A percentile compares a stretch with the other conserved stretches of the same genome.
These are phyloP conservation scores for Naganishia randhawae DNA, from an alignment of 768 basidiomycete genomes.

Conservation along the genomic window DNA sequence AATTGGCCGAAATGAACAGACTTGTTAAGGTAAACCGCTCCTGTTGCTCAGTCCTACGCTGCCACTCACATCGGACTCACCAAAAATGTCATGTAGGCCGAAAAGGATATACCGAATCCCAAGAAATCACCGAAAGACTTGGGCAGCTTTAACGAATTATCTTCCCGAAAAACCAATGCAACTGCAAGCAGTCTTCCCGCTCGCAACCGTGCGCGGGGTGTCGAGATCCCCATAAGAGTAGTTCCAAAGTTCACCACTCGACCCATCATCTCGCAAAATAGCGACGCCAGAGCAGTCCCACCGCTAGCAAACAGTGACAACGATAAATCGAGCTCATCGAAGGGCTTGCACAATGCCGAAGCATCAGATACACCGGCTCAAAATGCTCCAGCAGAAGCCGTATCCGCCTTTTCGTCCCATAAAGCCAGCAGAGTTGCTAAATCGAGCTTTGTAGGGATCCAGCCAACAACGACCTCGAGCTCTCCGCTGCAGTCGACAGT, in stretches of 20 bases:
- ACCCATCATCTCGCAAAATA: neutral
- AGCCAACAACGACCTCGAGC: neutral
- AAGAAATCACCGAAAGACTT: conserved; percentile 4
- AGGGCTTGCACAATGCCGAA: neutral
- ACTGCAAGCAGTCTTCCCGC: neutral
- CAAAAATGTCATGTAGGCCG: neutral
- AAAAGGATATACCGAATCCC: neutral
- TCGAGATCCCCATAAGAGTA: conserved; percentile 22
- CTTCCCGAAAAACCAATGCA: neutral
- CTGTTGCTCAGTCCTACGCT: neutral
- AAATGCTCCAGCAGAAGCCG: neutral
- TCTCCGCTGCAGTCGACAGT: neutral
- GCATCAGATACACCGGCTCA: neutral
- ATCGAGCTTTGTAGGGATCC: neutral
- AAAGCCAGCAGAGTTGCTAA: neutral
- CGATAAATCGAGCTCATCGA: neutral
- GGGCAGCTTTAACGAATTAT: neutral
- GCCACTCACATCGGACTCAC: neutral
- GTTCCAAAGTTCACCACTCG: conserved; percentile 22
- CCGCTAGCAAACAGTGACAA: neutral
- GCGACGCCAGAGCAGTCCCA: neutral
- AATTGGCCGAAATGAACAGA: conserved; percentile 58
- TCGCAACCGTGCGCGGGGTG: conserved; percentile 6
- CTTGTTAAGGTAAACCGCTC: conserved; percentile 24
- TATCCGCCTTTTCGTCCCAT: neutral